Evolutionary conservation across 164 flowering plant species (phyloP).

Genomic region (Sextonia rubra): DNA sequence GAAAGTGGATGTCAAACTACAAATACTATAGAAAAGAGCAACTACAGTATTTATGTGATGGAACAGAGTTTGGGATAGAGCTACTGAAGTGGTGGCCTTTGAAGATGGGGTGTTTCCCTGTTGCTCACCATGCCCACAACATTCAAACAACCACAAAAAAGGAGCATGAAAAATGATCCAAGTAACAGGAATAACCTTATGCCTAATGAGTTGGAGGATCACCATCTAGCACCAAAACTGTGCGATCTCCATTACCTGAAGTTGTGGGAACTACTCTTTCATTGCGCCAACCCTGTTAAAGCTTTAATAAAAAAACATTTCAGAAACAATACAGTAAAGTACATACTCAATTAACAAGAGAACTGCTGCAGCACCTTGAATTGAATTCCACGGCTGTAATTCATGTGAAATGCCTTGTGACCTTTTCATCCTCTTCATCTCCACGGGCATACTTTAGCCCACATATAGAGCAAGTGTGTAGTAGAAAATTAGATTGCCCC

Average conservation of each 20-base stretch:
- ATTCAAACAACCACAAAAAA: not conserved
- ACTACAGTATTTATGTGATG: not conserved
- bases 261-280: constrained; percentile 49
- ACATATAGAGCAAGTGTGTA: constrained; percentile 57
- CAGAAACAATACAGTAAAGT: not conserved
- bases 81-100: not conserved
- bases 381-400: constrained; percentile 58
- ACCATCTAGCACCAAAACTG: constrained; percentile 52
- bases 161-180: not conserved
- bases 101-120: not conserved
- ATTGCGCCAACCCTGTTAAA: constrained; percentile 64
- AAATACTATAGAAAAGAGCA: not conserved
- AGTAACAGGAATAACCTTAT: constrained; percentile 44
- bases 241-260: constrained; percentile 34
- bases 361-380: constrained; percentile 47
- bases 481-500: constrained; percentile 86
- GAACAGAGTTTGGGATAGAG: not conserved
- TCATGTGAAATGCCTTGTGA: constrained; percentile 67
- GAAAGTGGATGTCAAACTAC: not conserved
- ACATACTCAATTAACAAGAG: not conserved
- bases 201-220: constrained; percentile 62
- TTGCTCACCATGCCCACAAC: not conserved
- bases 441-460: constrained; percentile 67
- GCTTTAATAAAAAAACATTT: not conserved
- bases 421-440: constrained; percentile 66